phyloP scores from a whole-genome alignment of 2,329 filamentous ascomycete species.

The Emergomyces orientalis region DNA sequence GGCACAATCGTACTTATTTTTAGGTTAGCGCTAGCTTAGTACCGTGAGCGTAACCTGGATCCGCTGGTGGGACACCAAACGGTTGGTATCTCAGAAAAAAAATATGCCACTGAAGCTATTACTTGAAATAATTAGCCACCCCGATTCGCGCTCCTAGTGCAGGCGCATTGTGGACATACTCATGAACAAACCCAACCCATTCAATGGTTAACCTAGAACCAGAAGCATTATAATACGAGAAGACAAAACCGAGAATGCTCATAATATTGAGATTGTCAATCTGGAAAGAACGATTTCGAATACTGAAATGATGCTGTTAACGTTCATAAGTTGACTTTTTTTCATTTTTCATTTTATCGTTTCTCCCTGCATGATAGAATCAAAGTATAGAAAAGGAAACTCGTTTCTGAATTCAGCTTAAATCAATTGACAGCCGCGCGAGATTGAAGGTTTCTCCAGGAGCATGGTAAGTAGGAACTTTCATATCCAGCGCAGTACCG shows the following conservation, averaged over 20 bases:
- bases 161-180: no score
- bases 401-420: background rate
- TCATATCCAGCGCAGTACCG: slow-evolving; percentile 66
- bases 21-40: no score
- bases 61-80: no score
- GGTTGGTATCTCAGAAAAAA: no score
- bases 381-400: background rate
- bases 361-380: background rate
- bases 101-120: no score
- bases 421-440: slow-evolving; percentile 21
- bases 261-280: background rate
- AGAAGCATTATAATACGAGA: background rate
- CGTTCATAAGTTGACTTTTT: background rate
- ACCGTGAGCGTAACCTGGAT: no score
- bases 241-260: background rate
- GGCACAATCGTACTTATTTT: no score
- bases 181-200: no score
- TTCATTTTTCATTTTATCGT: background rate
- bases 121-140: no score
- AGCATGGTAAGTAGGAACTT: slow-evolving; percentile 55
- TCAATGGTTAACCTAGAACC: no score
- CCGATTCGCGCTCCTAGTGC: no score
- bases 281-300: background rate
- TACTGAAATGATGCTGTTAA: background rate
- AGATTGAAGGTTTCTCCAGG: slow-evolving; percentile 32